These are phyloP conservation scores for Tetramitus jugosus DNA, from an alignment of 208 protist species.

Conservation along the genomic window DNA sequence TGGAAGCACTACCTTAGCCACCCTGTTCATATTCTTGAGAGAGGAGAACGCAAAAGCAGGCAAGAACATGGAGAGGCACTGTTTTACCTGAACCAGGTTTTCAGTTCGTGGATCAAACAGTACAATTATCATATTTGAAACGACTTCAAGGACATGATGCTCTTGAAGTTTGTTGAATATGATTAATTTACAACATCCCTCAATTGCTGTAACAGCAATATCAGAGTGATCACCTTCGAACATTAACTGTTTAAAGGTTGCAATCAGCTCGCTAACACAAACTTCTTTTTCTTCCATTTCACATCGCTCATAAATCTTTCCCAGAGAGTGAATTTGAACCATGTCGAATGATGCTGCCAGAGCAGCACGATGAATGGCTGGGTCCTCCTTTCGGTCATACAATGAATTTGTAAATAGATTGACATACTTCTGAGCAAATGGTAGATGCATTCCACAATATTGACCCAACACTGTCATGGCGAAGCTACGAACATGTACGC, in stretches of 20 bases:
- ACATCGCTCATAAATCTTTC: neutral
- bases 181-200: neutral
- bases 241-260: neutral
- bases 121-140: neutral
- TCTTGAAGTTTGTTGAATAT: neutral
- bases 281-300: neutral
- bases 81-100: neutral
- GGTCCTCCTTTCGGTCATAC: no score
- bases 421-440: no score
- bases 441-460: no score
- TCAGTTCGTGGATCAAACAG: neutral
- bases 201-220: neutral
- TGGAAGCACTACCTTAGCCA: neutral
- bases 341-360: no score
- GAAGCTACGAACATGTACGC: no score
- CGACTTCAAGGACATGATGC: neutral
- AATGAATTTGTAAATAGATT: no score
- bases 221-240: neutral
- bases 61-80: constrained; percentile 7
- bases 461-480: no score
- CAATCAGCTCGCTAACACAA: neutral
- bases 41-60: neutral
- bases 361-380: no score
- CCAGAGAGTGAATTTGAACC: no score
- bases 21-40: neutral